phyloP scores from a whole-genome alignment of 306 rosid genomes.

The Datisca glomerata region DNA sequence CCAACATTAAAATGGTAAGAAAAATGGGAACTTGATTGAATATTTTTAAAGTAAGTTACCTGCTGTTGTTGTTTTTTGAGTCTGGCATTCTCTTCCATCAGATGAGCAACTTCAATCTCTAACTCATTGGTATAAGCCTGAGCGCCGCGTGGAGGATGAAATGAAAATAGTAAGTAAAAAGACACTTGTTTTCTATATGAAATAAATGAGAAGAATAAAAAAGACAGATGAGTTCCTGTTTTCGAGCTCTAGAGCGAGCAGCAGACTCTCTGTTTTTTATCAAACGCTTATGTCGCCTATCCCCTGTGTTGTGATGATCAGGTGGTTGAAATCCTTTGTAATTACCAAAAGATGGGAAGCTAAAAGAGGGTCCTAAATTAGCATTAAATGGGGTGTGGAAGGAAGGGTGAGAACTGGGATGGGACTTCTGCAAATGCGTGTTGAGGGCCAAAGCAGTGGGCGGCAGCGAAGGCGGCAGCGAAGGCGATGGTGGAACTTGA shows the following conservation, averaged over 20 bases:
- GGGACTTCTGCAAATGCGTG: constrained; percentile 3
- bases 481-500: no score
- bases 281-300: constrained; percentile 54
- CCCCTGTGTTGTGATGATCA: constrained; percentile 12
- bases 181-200: no score
- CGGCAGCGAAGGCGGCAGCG: no score
- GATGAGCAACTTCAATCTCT: constrained; percentile 34
- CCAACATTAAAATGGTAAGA: not conserved
- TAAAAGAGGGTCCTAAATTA: constrained; percentile 9
- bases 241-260: constrained; percentile 77
- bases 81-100: constrained; percentile 51
- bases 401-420: constrained; percentile 11
- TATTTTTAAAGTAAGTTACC: constrained; percentile 14
- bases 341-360: constrained; percentile 19
- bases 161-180: no score
- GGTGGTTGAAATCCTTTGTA: constrained; percentile 19
- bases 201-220: no score
- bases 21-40: not conserved
- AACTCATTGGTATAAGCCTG: constrained; percentile 83
- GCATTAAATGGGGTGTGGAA: constrained; percentile 13
- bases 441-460: no score
- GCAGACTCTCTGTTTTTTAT: constrained; percentile 85
- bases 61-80: constrained; percentile 45
- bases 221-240: no score
- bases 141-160: not conserved